Conservation (phyloP, 2,329 filamentous ascomycete genomes). For the Calonectria leucothoes region DNA sequence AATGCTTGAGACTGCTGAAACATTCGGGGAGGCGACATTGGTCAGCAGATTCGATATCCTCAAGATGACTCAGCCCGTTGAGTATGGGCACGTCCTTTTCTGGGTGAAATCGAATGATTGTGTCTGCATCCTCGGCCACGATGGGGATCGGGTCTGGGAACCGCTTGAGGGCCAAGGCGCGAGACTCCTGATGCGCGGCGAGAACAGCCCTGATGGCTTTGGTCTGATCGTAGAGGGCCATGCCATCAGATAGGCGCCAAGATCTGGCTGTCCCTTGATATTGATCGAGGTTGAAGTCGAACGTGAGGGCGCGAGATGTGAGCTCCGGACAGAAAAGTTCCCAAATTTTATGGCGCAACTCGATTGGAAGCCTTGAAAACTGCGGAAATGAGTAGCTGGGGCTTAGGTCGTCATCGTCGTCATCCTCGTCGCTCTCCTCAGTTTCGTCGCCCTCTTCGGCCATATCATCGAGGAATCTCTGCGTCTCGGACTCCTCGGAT, state of each 20-base stretch:
- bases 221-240: constrained; percentile 44
- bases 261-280: constrained; percentile 16
- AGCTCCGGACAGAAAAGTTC: constrained; percentile 47
- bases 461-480: constrained; percentile 39
- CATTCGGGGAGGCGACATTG: constrained; percentile 41
- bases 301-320: constrained; percentile 38
- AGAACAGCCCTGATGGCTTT: constrained; percentile 44
- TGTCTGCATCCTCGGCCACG: constrained; percentile 35
- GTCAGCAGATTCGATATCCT: background rate
- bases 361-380: constrained; percentile 44
- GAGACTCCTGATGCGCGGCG: constrained; percentile 51
- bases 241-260: constrained; percentile 37
- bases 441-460: constrained; percentile 37
- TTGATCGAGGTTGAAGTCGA: constrained; percentile 39
- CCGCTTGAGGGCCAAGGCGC: constrained; percentile 43
- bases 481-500: constrained; percentile 35
- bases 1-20: constrained; percentile 43
- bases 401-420: background rate
- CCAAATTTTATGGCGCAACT: constrained; percentile 48
- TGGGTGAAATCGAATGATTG: constrained; percentile 44
- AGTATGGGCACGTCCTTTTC: constrained; percentile 47
- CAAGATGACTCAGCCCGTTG: constrained; percentile 15
- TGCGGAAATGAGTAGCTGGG: constrained; percentile 34
- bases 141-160: constrained; percentile 49
- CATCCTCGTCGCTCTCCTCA: constrained; percentile 26